Conservation (phyloP, 805 yeast genomes). For the Nakazawaea ernobii region DNA sequence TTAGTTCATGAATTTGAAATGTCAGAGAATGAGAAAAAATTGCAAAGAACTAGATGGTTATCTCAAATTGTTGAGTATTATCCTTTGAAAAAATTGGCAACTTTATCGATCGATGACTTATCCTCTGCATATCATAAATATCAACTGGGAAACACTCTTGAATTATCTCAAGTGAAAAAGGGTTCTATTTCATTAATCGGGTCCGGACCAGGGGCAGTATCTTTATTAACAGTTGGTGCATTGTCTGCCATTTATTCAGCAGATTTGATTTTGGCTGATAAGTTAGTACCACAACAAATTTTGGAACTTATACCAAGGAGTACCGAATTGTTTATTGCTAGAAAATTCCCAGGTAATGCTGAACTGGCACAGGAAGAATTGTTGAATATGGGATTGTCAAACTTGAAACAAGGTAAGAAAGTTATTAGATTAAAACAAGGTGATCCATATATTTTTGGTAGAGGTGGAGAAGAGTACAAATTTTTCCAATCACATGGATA, state of each 20-base stretch:
- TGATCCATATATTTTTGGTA: constrained; percentile 92
- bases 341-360: constrained; percentile 95
- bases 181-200: constrained; percentile 84
- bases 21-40: constrained; percentile 44
- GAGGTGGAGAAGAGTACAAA: constrained; percentile 89
- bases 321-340: constrained; percentile 78
- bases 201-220: constrained; percentile 87
- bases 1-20: constrained; percentile 56
- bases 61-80: constrained; percentile 88
- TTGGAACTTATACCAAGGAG: constrained; percentile 72
- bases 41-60: constrained; percentile 74
- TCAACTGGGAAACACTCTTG: not conserved
- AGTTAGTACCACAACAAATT: constrained; percentile 85
- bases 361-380: constrained; percentile 88
- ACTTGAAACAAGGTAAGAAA: constrained; percentile 56
- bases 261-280: constrained; percentile 83
- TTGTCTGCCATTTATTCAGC: constrained; percentile 74
- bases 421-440: constrained; percentile 94
- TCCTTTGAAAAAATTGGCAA: constrained; percentile 63
- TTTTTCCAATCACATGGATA: constrained; percentile 67
- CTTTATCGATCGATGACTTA: constrained; percentile 54
- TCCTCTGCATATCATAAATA: constrained; percentile 31
- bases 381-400: constrained; percentile 62
- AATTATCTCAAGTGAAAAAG: constrained; percentile 15
- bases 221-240: constrained; percentile 81